phyloP scores from a whole-genome alignment of 768 basidiomycete genomes.

The Mycena galopus region DNA sequence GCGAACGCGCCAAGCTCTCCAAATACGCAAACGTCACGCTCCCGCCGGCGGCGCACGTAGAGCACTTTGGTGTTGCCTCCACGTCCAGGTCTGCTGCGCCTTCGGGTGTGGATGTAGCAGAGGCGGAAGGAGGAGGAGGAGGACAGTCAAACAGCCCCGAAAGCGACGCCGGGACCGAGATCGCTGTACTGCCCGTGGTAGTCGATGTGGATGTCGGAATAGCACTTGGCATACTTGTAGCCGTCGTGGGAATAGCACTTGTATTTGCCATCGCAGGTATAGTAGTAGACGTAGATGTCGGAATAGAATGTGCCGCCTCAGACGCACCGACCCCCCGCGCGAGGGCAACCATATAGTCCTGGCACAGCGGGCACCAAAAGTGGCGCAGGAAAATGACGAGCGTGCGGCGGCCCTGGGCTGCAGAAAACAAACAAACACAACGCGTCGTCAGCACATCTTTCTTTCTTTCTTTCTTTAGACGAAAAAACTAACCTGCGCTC shows the following conservation, averaged over 20 bases:
- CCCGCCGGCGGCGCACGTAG: background rate
- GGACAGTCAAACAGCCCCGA: background rate
- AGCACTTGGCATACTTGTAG: too few relatives aligned
- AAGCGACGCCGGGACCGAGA: background rate
- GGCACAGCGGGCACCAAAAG: slow-evolving; percentile 90
- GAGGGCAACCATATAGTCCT: slow-evolving; percentile 88
- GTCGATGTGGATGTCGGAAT: too few relatives aligned
- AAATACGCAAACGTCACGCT: slow-evolving; percentile 12
- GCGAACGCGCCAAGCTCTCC: slow-evolving; percentile 38
- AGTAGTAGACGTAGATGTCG: background rate
- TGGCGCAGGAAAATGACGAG: slow-evolving; percentile 90
- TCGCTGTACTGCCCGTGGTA: too few relatives aligned
- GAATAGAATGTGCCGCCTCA: slow-evolving; percentile 32
- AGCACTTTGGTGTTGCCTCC: too few relatives aligned
- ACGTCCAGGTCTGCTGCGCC: background rate
- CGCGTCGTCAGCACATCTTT: too few relatives aligned
- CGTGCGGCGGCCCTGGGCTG: too few relatives aligned
- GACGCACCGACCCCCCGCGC: slow-evolving; percentile 51
- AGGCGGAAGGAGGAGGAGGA: slow-evolving; percentile 25
- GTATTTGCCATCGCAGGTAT: too few relatives aligned
- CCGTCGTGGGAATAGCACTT: background rate
- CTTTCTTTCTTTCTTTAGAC: too few relatives aligned
- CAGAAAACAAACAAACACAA: too few relatives aligned
- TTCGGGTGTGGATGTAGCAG: background rate
- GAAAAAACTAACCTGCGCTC: background rate